These are phyloP conservation scores for Sanghuangporus weigelae DNA, from an alignment of 1,284 basidiomycete genomes.

Conservation along the genomic window DNA sequence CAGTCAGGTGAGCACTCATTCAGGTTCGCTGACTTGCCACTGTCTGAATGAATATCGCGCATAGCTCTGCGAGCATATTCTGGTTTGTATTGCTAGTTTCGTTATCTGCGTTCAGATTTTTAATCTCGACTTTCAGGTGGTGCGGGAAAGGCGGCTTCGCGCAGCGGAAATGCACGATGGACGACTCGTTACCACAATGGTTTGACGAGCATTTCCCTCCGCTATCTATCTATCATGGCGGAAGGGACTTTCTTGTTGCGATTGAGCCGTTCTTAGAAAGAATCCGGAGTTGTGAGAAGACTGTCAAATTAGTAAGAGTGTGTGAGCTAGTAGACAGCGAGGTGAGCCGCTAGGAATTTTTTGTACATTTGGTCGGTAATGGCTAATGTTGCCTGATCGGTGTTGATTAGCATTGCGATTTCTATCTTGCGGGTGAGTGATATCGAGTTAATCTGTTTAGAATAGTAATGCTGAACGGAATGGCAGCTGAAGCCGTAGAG, in stretches of 20 bases:
- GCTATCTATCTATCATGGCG: conserved; percentile 47
- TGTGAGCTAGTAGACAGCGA: conserved; percentile 44
- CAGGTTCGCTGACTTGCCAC: not conserved
- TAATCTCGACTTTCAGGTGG: conserved; percentile 29
- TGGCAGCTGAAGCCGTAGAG: conserved; percentile 56
- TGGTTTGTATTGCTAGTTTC: conserved; percentile 29
- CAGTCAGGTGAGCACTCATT: conserved; percentile 33
- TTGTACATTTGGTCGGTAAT: conserved; percentile 15
- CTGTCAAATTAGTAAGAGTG: conserved; percentile 44
- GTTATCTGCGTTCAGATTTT: not conserved
- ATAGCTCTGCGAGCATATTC: conserved; percentile 39
- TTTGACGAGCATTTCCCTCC: conserved; percentile 54
- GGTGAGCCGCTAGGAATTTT: conserved; percentile 19
- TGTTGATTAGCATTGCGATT: conserved; percentile 30
- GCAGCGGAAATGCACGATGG: conserved; percentile 48
- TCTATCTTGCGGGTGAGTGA: conserved; percentile 22
- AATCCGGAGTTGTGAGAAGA: conserved; percentile 37
- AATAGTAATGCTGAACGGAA: not conserved
- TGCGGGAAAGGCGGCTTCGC: conserved; percentile 56
- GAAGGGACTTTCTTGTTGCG: conserved; percentile 42
- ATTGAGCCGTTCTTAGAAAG: conserved; percentile 44
- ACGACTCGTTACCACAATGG: conserved; percentile 43
- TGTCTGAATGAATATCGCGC: not conserved
- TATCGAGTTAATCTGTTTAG: not conserved
- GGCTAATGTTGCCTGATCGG: not conserved